Base-by-base conservation (phyloP, 768 basidiomycete genomes). In the Pholiota microspora region DNA sequence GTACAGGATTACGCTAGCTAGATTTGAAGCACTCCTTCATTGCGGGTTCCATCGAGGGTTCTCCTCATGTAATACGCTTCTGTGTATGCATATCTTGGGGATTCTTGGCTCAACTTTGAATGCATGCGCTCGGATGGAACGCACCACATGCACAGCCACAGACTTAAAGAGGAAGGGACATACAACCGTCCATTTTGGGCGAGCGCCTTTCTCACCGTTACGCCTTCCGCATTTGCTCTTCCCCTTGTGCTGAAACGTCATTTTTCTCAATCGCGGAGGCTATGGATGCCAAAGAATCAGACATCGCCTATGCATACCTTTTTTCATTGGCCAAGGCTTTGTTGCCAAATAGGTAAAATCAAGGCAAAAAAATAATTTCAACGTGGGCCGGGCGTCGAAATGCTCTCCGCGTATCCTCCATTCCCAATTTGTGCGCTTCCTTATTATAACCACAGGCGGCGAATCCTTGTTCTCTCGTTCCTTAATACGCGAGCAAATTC, bases 401-500 rank as follows among this genome's bases (percentile, higher is more conserved):
- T n/a, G 21, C 46, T 18, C 35, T 42, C 38, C n/a, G 16, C 34
- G 21, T 5, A 27, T n/a, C 23, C 34, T 36, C 24, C 8, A 54
- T 40, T 51, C 50, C 50, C 27, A 23, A 42, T 51, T 45, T 31
- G 51, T 44, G 28, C 13, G 4, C 10, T 27, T 23, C 51, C 31
- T 51, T 51, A 23, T 51, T 45, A 29, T 44, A n/a, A n/a, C n/a
- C n/a, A n/a, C n/a, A n/a, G n/a, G n/a, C n/a, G n/a, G n/a, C n/a
- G n/a, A n/a, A n/a, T 45, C 52, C 52, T 53, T 53, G 52, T 53
- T 24, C 35, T 53, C 36, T 51, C 29, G 23, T 15, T 53, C 44
- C 24, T 66, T 66, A 62, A 68, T 67, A 67, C 62, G 48, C 44
- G 16, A 29, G 24, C 21, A 29, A 40, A 12, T 21, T 7, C 10